Base-by-base conservation (phyloP, 2,329 filamentous ascomycete genomes). In the Sporothrix euskadiensis region DNA sequence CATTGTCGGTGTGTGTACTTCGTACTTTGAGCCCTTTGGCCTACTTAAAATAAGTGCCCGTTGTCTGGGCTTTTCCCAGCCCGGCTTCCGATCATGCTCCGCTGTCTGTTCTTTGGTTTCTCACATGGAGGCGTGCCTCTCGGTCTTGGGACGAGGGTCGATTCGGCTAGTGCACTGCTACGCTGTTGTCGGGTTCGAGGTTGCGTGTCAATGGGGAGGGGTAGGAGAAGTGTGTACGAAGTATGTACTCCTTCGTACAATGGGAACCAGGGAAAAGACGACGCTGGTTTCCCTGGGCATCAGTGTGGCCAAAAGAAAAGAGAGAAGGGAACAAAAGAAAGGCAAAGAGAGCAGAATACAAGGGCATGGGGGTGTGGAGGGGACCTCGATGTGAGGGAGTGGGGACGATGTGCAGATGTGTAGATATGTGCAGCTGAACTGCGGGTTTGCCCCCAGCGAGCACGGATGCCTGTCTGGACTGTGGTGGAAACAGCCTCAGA, bases 341-440 rank as follows among this genome's bases (percentile, higher is more conserved):
- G 12, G 9, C 35, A 65, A 41, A 65, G 4, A 19, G 26, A 59
- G n/a, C 5, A 44, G 16, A 7, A 22, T 47, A 35, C 47, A 35
- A 39, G 16, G 8, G 30, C 56, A 32, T 35, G 56, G 47, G 41
- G 41, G 44, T 26, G 63, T 44, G 63, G 44, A 19, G 63, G 49
- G n/a, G 19, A 6, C 39, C 39, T 66, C 39, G 61, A 66, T 12
- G 61, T 47, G 61, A 47, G 61, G 61, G 61, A 66, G 61, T 66
- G 61, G 61, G 35, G 61, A 19, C n/a, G 44, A 68, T 68, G 44
- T 52, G 44, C 65, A 68, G 65, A 68, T 68, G 44, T 52, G 65
- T 16, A 68, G 41, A 68, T 32, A 35, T 26, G 65, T 68, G 65
- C 65, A 68, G 65, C 65, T 68, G 65, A 68, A 68, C 65, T 47